phyloP scores from a whole-genome alignment of 345 rosid species.

The Eutrema japonicum region DNA sequence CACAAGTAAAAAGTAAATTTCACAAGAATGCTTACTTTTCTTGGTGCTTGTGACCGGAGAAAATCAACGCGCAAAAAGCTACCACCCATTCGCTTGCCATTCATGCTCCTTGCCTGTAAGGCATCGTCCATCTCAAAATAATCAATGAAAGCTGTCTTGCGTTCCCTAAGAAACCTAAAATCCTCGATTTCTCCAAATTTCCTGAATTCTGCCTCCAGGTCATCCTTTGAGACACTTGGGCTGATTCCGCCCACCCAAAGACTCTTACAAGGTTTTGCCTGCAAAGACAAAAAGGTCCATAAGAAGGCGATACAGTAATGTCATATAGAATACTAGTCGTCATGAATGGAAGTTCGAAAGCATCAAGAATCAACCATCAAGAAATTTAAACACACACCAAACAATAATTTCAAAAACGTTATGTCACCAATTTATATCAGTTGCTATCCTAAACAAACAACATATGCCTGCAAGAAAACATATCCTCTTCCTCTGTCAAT shows the following conservation, averaged over 20 bases:
- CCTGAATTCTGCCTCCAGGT: slow-evolving; percentile 72
- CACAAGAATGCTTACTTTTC: slow-evolving; percentile 66
- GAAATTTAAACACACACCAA: slow-evolving; percentile 6
- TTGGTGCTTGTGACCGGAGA: slow-evolving; percentile 67
- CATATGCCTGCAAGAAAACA: slow-evolving; percentile 5
- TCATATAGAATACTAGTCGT: not conserved
- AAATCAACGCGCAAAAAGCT: slow-evolving; percentile 89
- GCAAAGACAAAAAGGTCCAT: slow-evolving; percentile 25
- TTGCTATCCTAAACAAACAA: slow-evolving; percentile 21
- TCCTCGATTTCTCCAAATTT: slow-evolving; percentile 88
- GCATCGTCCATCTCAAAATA: slow-evolving; percentile 79
- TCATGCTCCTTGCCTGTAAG: slow-evolving; percentile 76
- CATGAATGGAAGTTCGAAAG: slow-evolving; percentile 11
- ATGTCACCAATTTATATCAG: slow-evolving; percentile 9
- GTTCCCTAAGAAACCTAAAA: slow-evolving; percentile 76
- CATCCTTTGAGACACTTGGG: slow-evolving; percentile 63
- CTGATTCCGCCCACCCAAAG: slow-evolving; percentile 96
- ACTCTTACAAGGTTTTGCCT: slow-evolving; percentile 85
- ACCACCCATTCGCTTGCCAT: slow-evolving; percentile 80
- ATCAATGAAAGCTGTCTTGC: slow-evolving; percentile 81
- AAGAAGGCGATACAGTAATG: slow-evolving; percentile 8
- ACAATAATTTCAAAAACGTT: not conserved
- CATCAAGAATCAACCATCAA: slow-evolving; percentile 16
- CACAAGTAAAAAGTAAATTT: not conserved
- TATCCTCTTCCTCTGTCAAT: slow-evolving; percentile 11